Evolutionary conservation across 192 early-diverging fungal species (phyloP), one percentile per base, ranked within the genome.

Genomic region (Coemansia reversa): DNA sequence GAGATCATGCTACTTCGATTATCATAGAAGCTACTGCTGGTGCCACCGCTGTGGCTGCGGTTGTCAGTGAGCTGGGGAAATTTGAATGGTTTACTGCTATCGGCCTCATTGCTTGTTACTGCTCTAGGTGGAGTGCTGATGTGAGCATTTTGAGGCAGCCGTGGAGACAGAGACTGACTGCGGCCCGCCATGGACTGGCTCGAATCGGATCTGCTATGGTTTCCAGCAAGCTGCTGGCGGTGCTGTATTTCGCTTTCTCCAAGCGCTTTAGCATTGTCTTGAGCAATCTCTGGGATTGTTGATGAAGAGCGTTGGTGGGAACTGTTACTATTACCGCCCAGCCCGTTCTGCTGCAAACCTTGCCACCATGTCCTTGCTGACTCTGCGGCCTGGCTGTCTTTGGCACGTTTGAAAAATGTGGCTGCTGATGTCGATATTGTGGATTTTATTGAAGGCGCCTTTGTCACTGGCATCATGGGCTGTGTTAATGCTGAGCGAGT

Each of bases 291-390:
- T 7, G 50, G 7, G 28, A 62, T 25, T 11, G 25, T 33, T 9
- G 60, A 51, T 51, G 23, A 18, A 4, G 28, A 51, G 49, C 51
- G 60, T 19, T 30, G 60, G 1, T 62, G 22, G 20, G 47, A 4
- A 58, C 33, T 51, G 27, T 32, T 53, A 25, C 12, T 25, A 45
- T 18, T 32, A n/a, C 29, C 20, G 35, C 47, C 47, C 33, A 51
- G 28, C 5, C 59, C 59, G 32, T 22, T 64, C 50, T 70, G 67
- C 42, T 74, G 72, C 2, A 75, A 65, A 52, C 48, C 72, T 66
- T 81, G 72, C 78, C 78, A 81, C 78, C 78, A 81, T 45, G 71
- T 45, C 56, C 72, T 75, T 23, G 78, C 78, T 22, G 78, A 81
- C 30, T 72, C 72, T 8, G 78, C 78, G 0, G 78, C 78, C 55